Conservation (phyloP, 768 basidiomycete species). For the Boletus fagicola region DNA sequence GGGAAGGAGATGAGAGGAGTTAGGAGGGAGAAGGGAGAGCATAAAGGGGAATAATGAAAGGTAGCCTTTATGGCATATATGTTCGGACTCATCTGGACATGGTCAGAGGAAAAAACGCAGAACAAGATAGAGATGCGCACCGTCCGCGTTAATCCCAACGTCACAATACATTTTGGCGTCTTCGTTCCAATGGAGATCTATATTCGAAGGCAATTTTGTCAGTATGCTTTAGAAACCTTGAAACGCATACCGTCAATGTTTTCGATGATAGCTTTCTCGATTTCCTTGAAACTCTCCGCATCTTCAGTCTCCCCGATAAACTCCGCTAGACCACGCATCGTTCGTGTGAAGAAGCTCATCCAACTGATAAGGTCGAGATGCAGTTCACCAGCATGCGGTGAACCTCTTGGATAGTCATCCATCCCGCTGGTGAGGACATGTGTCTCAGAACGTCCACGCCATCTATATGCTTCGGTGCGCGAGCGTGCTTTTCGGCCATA, state of each 20-base stretch:
- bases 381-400: slow-evolving; percentile 86
- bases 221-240: not conserved
- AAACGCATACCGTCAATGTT: slow-evolving; percentile 76
- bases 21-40: slow-evolving; percentile 70
- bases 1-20: slow-evolving; percentile 77
- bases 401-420: slow-evolving; percentile 94
- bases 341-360: slow-evolving; percentile 95
- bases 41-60: slow-evolving; percentile 93
- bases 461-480: slow-evolving; percentile 88
- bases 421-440: slow-evolving; percentile 94
- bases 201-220: not conserved
- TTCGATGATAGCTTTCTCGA: slow-evolving; percentile 74
- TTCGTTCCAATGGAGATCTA: slow-evolving; percentile 93
- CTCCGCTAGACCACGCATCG: slow-evolving; percentile 87
- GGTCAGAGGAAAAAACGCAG: slow-evolving; percentile 1
- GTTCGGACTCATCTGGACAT: slow-evolving; percentile 78
- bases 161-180: slow-evolving; percentile 93
- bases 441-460: slow-evolving; percentile 83
- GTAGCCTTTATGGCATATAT: slow-evolving; percentile 90
- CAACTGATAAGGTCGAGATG: slow-evolving; percentile 93
- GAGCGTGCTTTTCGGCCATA: slow-evolving; percentile 83
- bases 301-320: slow-evolving; percentile 89
- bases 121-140: slow-evolving; percentile 38
- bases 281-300: slow-evolving; percentile 66
- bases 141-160: slow-evolving; percentile 78